A percentile compares a stretch with the other conserved stretches of the same genome.
Conservation (phyloP, 2,329 filamentous ascomycete species). For the Seiridium unicorne region DNA sequence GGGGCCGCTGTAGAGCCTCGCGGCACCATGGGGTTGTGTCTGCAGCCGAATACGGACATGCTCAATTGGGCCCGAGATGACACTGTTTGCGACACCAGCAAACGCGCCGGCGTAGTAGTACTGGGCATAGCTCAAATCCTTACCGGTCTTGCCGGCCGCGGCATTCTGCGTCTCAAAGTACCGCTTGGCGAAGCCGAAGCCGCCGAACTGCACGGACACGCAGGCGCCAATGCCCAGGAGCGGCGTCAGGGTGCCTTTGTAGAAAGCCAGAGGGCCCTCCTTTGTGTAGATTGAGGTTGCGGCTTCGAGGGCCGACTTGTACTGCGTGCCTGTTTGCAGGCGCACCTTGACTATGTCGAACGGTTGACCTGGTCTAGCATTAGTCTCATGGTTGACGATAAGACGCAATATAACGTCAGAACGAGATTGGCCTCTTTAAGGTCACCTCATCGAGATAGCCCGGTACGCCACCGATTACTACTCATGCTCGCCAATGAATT, state of each 20-base stretch:
- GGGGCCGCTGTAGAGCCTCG: constrained; percentile 77
- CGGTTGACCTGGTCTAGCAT: constrained; percentile 53
- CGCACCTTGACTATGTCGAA: constrained; percentile 97
- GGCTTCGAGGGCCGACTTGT: constrained; percentile 76
- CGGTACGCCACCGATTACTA: too few relatives aligned
- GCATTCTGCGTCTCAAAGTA: constrained; percentile 76
- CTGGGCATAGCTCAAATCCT: constrained; percentile 71
- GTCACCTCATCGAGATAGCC: too few relatives aligned
- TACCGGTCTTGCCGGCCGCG: constrained; percentile 51
- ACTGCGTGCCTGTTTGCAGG: constrained; percentile 82
- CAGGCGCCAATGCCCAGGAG: constrained; percentile 95
- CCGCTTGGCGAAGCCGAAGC: constrained; percentile 89
- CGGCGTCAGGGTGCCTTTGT: constrained; percentile 92
- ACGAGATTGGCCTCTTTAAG: too few relatives aligned
- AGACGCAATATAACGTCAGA: too few relatives aligned
- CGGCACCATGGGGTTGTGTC: constrained; percentile 87
- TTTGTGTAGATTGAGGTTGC: constrained; percentile 81
- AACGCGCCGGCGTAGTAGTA: constrained; percentile 92
- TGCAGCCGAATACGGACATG: constrained; percentile 95
- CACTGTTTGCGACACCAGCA: constrained; percentile 85
- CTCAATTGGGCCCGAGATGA: constrained; percentile 89
- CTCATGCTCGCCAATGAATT: too few relatives aligned
- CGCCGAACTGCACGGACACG: constrained; percentile 97
- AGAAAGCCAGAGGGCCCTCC: constrained; percentile 90
- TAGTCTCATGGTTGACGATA: constrained; percentile 3